Evolutionary conservation across 805 yeast genomes (phyloP).

Genomic region (Metschnikowia vanudenii): DNA sequence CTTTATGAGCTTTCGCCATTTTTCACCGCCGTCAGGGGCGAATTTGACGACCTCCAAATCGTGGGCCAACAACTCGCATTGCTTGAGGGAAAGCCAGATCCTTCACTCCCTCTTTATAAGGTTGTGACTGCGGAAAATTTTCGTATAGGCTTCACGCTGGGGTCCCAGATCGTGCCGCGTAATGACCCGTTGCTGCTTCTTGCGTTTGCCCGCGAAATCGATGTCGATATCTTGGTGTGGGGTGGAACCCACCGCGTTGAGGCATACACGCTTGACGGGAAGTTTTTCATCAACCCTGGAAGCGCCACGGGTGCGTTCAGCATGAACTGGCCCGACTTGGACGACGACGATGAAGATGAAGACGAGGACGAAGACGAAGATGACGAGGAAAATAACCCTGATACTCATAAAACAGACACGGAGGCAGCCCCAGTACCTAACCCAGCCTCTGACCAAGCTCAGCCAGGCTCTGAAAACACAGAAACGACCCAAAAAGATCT

Average conservation of each 20-base stretch:
- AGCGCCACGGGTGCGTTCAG: slow-evolving; percentile 91
- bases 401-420: background rate
- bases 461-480: background rate
- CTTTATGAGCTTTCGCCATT: slow-evolving; percentile 68
- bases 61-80: slow-evolving; percentile 32
- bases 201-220: slow-evolving; percentile 82
- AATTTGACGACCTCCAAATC: slow-evolving; percentile 56
- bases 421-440: background rate
- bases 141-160: slow-evolving; percentile 81
- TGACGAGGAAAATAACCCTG: slow-evolving; percentile 13
- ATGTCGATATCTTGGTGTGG: slow-evolving; percentile 87
- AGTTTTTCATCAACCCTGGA: slow-evolving; percentile 94
- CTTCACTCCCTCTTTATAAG: slow-evolving; percentile 55
- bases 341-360: slow-evolving; percentile 45
- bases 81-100: slow-evolving; percentile 15
- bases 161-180: slow-evolving; percentile 79
- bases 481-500: background rate
- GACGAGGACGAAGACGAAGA: slow-evolving; percentile 31
- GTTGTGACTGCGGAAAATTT: slow-evolving; percentile 69
- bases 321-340: slow-evolving; percentile 57
- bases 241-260: slow-evolving; percentile 94
- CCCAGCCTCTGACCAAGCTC: background rate
- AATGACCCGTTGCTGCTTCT: slow-evolving; percentile 83
- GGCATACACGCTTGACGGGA: slow-evolving; percentile 89
- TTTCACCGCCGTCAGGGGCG: slow-evolving; percentile 78